Conservation (phyloP, 2,329 filamentous ascomycete species). For the Ambrosiella xylebori region DNA sequence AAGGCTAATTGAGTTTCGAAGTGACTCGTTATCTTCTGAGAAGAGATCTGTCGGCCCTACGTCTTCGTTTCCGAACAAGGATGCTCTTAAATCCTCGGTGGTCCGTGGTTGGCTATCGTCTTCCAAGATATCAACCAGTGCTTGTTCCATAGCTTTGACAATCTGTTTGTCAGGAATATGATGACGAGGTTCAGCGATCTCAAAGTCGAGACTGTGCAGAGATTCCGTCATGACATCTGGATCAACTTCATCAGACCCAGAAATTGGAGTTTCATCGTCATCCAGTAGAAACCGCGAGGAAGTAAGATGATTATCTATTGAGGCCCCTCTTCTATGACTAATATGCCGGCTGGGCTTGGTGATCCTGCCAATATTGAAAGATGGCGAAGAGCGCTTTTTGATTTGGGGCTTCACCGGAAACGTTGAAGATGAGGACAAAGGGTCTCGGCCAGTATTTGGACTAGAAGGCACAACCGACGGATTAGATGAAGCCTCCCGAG, state of each 20-base stretch:
- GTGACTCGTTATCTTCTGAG: conserved; percentile 27
- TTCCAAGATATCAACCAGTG: conserved; percentile 82
- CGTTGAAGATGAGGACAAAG: not conserved
- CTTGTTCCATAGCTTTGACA: conserved; percentile 83
- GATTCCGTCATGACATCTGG: conserved; percentile 54
- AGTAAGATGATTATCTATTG: conserved; percentile 16
- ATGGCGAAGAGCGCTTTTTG: conserved; percentile 18
- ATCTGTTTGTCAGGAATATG: conserved; percentile 56
- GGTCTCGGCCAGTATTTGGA: not conserved
- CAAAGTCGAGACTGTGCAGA: conserved; percentile 61
- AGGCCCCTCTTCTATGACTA: conserved; percentile 21
- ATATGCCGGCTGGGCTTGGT: conserved; percentile 25
- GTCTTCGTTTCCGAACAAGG: conserved; percentile 45
- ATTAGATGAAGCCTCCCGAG: conserved; percentile 49
- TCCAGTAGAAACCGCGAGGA: conserved; percentile 21
- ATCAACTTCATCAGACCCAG: conserved; percentile 69
- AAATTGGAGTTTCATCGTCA: conserved; percentile 47
- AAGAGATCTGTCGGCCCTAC: conserved; percentile 5
- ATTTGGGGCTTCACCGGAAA: not conserved
- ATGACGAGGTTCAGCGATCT: conserved; percentile 34
- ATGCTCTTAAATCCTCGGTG: conserved; percentile 46
- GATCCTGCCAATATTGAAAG: conserved; percentile 21
- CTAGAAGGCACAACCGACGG: not conserved
- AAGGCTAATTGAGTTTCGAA: conserved; percentile 43
- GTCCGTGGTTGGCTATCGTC: conserved; percentile 45